Conservation (phyloP, 805 yeast species). For the Wickerhamomyces strasburgensis region DNA sequence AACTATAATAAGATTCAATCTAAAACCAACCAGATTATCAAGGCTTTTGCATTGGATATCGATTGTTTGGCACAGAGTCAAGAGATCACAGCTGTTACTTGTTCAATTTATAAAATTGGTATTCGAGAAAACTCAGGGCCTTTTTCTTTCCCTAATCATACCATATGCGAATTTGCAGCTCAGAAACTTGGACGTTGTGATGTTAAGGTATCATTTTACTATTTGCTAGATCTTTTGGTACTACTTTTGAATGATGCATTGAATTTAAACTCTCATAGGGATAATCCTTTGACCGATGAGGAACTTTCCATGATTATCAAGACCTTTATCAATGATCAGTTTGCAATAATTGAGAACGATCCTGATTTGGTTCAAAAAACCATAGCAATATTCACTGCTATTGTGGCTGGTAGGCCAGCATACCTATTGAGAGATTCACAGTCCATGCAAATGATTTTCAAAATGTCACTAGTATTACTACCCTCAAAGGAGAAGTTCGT, state of each 20-base stretch:
- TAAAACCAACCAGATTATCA: slow-evolving; percentile 25
- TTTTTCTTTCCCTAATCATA: slow-evolving; percentile 44
- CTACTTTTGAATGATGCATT: slow-evolving; percentile 19
- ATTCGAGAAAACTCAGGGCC: slow-evolving; percentile 66
- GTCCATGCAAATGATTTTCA: slow-evolving; percentile 23
- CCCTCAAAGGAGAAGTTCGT: slow-evolving; percentile 45
- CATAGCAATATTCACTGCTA: slow-evolving; percentile 44
- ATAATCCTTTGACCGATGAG: slow-evolving; percentile 7
- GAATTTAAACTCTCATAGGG: neutral
- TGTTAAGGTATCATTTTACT: slow-evolving; percentile 22
- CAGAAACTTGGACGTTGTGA: slow-evolving; percentile 6
- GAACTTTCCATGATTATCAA: slow-evolving; percentile 16
- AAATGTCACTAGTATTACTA: slow-evolving; percentile 27
- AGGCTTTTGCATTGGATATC: slow-evolving; percentile 37
- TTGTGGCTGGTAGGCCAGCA: slow-evolving; percentile 45
- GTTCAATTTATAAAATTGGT: slow-evolving; percentile 59
- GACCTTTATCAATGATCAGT: slow-evolving; percentile 15
- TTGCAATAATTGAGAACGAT: slow-evolving; percentile 37
- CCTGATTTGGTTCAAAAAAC: slow-evolving; percentile 55
- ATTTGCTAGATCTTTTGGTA: slow-evolving; percentile 16
- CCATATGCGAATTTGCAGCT: slow-evolving; percentile 36
- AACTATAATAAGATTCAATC: slow-evolving; percentile 7
- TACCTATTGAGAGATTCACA: slow-evolving; percentile 35
- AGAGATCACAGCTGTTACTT: slow-evolving; percentile 55
- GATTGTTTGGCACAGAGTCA: slow-evolving; percentile 36